Evolutionary conservation across 192 early-diverging fungal species (phyloP).

Genomic region (Diversispora eburnea): DNA sequence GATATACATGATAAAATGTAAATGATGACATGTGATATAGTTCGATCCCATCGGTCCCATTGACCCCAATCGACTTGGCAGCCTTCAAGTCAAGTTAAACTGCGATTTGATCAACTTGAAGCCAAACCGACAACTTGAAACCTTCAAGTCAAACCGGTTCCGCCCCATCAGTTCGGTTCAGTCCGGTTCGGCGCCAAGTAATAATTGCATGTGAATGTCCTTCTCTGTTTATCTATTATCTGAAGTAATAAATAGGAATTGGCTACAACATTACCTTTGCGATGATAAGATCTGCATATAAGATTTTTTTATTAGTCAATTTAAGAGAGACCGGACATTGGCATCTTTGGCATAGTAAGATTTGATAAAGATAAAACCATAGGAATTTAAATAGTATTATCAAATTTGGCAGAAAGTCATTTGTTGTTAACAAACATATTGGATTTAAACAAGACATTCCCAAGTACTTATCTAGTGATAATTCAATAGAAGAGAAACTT

Average conservation of each 20-base stretch:
- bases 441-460: background rate
- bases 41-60: too few species aligned
- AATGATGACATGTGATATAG: too few species aligned
- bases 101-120: too few species aligned
- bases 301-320: background rate
- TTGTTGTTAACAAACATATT: background rate
- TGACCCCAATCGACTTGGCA: too few species aligned
- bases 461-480: background rate
- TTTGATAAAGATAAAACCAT: background rate
- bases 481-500: background rate
- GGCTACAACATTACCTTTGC: too few species aligned
- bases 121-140: too few species aligned
- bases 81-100: too few species aligned
- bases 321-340: background rate
- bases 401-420: background rate
- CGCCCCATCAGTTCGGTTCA: too few species aligned
- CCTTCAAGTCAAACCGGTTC: too few species aligned
- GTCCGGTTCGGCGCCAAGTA: background rate
- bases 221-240: constrained; percentile 12
- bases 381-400: background rate
- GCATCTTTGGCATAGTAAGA: background rate
- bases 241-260: constrained; percentile 7
- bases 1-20: too few species aligned
- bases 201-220: constrained; percentile 5
- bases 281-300: constrained; percentile 8